phyloP scores from a whole-genome alignment of 108 stramenopile species.

The Poteriospumella lacustris region DNA sequence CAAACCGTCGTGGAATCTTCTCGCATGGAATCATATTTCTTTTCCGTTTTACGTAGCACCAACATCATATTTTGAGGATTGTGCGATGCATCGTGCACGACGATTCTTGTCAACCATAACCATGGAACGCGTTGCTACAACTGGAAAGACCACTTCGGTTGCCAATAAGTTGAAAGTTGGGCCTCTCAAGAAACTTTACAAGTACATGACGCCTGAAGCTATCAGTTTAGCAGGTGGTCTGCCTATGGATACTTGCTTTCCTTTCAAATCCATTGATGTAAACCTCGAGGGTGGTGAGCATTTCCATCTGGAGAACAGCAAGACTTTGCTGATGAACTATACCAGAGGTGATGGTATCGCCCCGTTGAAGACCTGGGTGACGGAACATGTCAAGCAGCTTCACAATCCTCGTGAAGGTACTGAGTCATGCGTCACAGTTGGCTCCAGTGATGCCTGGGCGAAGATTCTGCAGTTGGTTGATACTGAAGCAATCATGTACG shows the following conservation, averaged over 20 bases:
- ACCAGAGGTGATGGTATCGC: neutral
- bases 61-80: too few relatives aligned
- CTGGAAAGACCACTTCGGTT: neutral
- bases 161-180: conserved; percentile 16
- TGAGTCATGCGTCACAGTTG: conserved; percentile 14
- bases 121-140: too few relatives aligned
- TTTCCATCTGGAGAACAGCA: neutral
- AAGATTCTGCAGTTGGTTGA: conserved; percentile 25
- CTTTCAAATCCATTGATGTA: neutral
- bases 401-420: neutral
- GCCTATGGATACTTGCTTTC: conserved; percentile 14
- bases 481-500: conserved; percentile 10
- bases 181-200: conserved; percentile 22
- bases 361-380: neutral
- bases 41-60: too few relatives aligned
- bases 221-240: conserved; percentile 24
- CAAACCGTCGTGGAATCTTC: too few relatives aligned
- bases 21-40: too few relatives aligned
- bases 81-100: too few relatives aligned
- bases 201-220: neutral
- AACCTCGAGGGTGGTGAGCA: neutral
- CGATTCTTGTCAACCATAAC: too few relatives aligned
- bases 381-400: conserved; percentile 10
- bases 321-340: conserved; percentile 9
- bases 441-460: conserved; percentile 23